These are phyloP conservation scores for Paramyrothecium roridum DNA, from an alignment of 2,329 filamentous ascomycete species.

Conservation along the genomic window DNA sequence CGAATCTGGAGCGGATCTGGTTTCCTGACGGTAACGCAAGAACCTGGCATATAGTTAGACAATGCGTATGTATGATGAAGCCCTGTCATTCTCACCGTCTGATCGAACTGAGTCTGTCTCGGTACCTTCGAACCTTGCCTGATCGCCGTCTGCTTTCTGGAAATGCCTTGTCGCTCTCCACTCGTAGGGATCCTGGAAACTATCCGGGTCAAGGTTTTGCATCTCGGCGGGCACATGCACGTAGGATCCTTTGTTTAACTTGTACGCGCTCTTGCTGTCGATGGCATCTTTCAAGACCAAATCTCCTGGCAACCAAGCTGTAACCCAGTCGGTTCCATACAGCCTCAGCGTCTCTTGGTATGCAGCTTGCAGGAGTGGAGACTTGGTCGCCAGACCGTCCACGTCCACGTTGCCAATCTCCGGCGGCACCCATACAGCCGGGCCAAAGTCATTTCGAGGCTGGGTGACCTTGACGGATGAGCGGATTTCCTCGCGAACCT, in stretches of 20 bases:
- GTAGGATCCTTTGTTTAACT: conserved; percentile 30
- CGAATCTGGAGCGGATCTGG: conserved; percentile 26
- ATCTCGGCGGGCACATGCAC: conserved; percentile 29
- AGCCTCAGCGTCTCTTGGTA: conserved; percentile 37
- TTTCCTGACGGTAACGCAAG: conserved; percentile 26
- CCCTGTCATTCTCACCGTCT: conserved; percentile 23
- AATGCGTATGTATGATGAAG: neutral
- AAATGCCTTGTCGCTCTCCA: conserved; percentile 32
- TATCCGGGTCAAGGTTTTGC: conserved; percentile 28
- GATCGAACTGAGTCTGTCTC: conserved; percentile 24
- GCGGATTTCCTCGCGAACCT: conserved; percentile 35
- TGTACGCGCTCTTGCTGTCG: conserved; percentile 15
- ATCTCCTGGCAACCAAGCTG: conserved; percentile 28
- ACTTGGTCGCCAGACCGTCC: conserved; percentile 29
- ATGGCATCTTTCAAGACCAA: conserved; percentile 22
- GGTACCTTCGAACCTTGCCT: conserved; percentile 14
- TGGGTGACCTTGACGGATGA: conserved; percentile 26
- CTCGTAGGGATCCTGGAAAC: conserved; percentile 27
- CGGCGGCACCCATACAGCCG: conserved; percentile 30
- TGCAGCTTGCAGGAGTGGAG: conserved; percentile 33
- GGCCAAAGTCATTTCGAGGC: conserved; percentile 31
- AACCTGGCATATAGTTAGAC: conserved; percentile 19
- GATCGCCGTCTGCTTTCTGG: conserved; percentile 17
- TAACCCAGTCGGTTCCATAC: conserved; percentile 29
- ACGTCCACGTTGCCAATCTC: conserved; percentile 30